Conservation (phyloP, 129 eudicot genomes). For the Erigeron canadensis region DNA sequence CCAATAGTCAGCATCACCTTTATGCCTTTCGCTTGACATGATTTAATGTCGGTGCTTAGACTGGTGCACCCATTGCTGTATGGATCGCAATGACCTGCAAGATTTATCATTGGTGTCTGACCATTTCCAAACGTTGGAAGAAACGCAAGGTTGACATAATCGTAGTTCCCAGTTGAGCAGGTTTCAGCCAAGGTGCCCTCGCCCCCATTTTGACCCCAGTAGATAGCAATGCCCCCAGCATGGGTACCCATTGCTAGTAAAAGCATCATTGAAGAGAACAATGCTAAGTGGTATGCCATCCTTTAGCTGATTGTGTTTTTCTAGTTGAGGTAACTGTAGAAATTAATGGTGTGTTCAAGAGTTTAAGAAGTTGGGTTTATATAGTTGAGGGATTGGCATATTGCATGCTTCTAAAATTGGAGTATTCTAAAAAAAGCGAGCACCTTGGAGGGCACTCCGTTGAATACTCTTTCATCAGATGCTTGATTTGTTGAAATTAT, state of each 20-base stretch:
- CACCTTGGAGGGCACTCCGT: slow-evolving; percentile 20
- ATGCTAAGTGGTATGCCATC: slow-evolving; percentile 16
- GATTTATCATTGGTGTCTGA: slow-evolving; percentile 13
- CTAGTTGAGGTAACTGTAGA: not conserved
- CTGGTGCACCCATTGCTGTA: not conserved
- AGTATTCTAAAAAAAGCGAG: not conserved
- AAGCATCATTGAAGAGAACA: slow-evolving; percentile 21
- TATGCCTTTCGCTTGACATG: slow-evolving; percentile 4
- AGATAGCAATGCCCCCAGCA: slow-evolving; percentile 43
- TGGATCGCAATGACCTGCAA: slow-evolving; percentile 15
- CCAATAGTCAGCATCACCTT: slow-evolving; percentile 10
- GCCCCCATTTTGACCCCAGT: slow-evolving; percentile 47
- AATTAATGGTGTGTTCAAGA: slow-evolving; percentile 1
- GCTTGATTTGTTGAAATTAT: not conserved
- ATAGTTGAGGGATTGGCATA: slow-evolving; percentile 11
- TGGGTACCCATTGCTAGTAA: slow-evolving; percentile 23
- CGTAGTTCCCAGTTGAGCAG: slow-evolving; percentile 31
- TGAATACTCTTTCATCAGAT: slow-evolving; percentile 6
- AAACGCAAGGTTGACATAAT: slow-evolving; percentile 37
- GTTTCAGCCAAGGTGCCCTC: slow-evolving; percentile 41
- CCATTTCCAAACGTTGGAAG: slow-evolving; percentile 33
- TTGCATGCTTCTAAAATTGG: not conserved
- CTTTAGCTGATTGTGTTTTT: not conserved
- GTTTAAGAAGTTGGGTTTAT: slow-evolving; percentile 16
- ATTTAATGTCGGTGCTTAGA: not conserved